These are phyloP conservation scores for Aureobasidium melanogenum DNA, from an alignment of 2,329 filamentous ascomycete species.

Conservation along the genomic window DNA sequence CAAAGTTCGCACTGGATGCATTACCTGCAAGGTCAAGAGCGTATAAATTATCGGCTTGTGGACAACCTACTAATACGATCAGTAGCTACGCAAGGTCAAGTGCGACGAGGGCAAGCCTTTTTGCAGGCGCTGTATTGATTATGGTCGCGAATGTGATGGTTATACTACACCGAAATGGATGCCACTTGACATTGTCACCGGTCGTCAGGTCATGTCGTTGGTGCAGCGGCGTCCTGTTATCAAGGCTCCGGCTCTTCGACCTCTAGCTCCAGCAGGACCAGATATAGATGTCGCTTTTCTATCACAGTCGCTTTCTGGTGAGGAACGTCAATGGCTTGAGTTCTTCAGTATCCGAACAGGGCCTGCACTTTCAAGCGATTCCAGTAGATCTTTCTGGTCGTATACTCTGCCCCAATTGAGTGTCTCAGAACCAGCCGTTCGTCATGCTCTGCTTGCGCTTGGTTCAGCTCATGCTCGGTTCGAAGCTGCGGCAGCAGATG, in stretches of 20 bases:
- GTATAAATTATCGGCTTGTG: too few relatives aligned
- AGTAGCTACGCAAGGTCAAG: slow-evolving; percentile 47
- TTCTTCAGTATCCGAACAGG: slow-evolving; percentile 21
- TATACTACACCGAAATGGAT: slow-evolving; percentile 34
- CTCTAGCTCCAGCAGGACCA: too few relatives aligned
- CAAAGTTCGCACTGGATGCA: slow-evolving; percentile 35
- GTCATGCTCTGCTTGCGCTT: slow-evolving; percentile 25
- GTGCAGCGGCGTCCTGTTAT: too few relatives aligned
- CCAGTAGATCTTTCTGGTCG: slow-evolving; percentile 23
- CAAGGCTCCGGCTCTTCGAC: too few relatives aligned
- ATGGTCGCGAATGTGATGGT: slow-evolving; percentile 49
- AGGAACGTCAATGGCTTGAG: slow-evolving; percentile 14
- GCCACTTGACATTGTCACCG: too few relatives aligned
- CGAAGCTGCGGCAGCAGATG: not conserved
- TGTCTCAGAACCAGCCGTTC: slow-evolving; percentile 23
- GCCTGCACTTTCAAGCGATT: slow-evolving; percentile 16
- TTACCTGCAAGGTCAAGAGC: slow-evolving; percentile 45
- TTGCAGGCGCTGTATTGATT: slow-evolving; percentile 46
- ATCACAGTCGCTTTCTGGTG: not conserved
- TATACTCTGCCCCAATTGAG: slow-evolving; percentile 23
- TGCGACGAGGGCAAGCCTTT: slow-evolving; percentile 48
- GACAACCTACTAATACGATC: not conserved
- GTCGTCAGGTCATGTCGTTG: too few relatives aligned
- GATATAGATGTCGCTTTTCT: not conserved
- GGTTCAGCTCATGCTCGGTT: slow-evolving; percentile 22